phyloP scores from a whole-genome alignment of 2,329 filamentous ascomycete genomes.

The Colletotrichum sp. region DNA sequence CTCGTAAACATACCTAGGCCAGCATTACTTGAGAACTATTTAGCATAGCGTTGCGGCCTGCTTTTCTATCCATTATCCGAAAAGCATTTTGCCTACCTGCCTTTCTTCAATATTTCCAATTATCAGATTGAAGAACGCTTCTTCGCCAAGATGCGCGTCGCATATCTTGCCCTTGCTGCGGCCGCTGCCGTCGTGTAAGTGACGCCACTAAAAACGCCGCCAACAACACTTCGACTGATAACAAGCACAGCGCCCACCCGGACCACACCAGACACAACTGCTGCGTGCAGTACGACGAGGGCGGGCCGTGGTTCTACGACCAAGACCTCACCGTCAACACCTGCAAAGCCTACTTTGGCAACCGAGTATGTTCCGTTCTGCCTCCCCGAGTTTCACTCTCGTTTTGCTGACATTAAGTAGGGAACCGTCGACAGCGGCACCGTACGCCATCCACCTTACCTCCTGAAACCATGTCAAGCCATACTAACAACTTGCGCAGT shows the following conservation, averaged over 20 bases:
- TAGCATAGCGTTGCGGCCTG: fast-evolving
- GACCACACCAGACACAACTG: neutral
- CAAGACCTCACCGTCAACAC: neutral
- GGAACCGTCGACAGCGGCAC: neutral
- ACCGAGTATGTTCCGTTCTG: fast-evolving
- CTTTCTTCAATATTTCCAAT: neutral
- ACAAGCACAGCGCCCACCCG: neutral
- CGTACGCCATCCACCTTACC: neutral
- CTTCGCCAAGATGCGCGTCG: neutral
- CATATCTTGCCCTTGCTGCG: neutral
- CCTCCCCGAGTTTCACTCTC: too few relatives aligned
- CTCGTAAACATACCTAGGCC: neutral
- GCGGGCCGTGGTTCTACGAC: neutral
- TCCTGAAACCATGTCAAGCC: too few relatives aligned
- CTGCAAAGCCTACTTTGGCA: neutral
- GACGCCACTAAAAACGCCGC: too few relatives aligned
- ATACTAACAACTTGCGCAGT: neutral
- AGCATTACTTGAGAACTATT: neutral
- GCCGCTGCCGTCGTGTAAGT: neutral
- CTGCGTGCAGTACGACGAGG: neutral
- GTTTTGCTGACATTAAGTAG: neutral
- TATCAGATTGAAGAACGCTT: neutral
- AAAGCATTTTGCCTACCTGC: fast-evolving
- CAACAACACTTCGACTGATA: too few relatives aligned
- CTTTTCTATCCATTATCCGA: fast-evolving